These are phyloP conservation scores for Hylodesmum podocarpum DNA, from an alignment of 306 rosid species.

Conservation along the genomic window DNA sequence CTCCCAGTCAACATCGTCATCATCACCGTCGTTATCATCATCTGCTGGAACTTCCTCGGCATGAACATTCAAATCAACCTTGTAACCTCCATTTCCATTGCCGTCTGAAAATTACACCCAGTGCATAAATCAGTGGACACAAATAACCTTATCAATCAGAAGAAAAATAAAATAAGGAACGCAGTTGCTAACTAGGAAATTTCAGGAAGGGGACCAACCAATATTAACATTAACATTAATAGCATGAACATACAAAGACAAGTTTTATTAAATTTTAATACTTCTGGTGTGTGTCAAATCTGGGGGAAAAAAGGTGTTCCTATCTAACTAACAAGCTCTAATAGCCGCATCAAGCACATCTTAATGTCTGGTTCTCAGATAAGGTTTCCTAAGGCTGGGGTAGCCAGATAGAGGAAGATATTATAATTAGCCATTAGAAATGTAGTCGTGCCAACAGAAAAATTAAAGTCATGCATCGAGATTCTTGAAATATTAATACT, in stretches of 20 bases:
- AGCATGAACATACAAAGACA: background rate
- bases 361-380: background rate
- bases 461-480: too few species aligned
- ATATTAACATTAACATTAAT: background rate
- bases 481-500: too few species aligned
- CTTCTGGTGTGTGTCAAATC: background rate
- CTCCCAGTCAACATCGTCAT: slow-evolving; percentile 70
- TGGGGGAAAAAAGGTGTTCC: background rate
- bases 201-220: background rate
- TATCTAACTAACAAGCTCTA: background rate
- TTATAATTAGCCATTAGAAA: background rate
- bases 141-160: slow-evolving; percentile 1
- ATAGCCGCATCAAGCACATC: background rate
- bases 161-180: background rate
- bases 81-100: slow-evolving; percentile 58
- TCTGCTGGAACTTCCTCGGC: slow-evolving; percentile 66
- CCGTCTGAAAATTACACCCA: slow-evolving; percentile 38
- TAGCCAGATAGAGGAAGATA: background rate
- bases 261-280: background rate
- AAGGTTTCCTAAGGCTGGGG: background rate
- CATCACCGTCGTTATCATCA: slow-evolving; percentile 53
- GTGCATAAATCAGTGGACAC: slow-evolving; percentile 3
- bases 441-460: background rate
- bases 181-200: background rate
- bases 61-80: slow-evolving; percentile 82